These are phyloP conservation scores for Pseudogymnoascus sp. DNA, from an alignment of 2,329 filamentous ascomycete genomes.

Conservation along the genomic window DNA sequence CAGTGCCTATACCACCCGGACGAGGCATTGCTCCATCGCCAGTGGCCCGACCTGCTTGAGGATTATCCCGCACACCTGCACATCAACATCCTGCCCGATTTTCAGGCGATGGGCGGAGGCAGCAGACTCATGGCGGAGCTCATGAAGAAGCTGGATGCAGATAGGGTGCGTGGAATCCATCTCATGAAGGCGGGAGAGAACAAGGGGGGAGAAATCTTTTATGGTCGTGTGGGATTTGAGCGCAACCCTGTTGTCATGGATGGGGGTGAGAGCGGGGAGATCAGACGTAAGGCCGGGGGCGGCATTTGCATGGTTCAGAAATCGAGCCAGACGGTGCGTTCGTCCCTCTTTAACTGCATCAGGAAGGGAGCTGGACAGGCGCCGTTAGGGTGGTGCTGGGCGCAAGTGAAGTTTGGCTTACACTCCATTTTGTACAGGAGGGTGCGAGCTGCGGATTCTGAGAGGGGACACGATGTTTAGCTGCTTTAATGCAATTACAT, in stretches of 20 bases:
- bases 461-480: not conserved
- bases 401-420: not conserved
- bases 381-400: not conserved
- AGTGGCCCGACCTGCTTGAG: not conserved
- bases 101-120: not conserved
- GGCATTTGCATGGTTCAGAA: constrained; percentile 10
- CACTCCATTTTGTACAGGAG: not conserved
- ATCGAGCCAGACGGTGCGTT: not conserved
- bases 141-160: not conserved
- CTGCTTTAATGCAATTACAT: not conserved
- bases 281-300: constrained; percentile 2
- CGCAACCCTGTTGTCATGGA: constrained; percentile 2
- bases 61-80: constrained; percentile 1
- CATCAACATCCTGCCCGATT: constrained; percentile 8
- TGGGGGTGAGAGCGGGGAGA: not conserved
- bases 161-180: not conserved
- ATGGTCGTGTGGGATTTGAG: constrained; percentile 1
- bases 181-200: constrained; percentile 9
- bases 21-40: not conserved
- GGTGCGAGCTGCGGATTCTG: not conserved
- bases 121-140: not conserved
- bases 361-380: no score
- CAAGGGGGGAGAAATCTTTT: not conserved
- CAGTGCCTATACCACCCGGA: not conserved
- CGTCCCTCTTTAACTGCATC: not conserved